These are phyloP conservation scores for Globisporangium cystogenes DNA, from an alignment of 352 stramenopile genomes.

Conservation along the genomic window DNA sequence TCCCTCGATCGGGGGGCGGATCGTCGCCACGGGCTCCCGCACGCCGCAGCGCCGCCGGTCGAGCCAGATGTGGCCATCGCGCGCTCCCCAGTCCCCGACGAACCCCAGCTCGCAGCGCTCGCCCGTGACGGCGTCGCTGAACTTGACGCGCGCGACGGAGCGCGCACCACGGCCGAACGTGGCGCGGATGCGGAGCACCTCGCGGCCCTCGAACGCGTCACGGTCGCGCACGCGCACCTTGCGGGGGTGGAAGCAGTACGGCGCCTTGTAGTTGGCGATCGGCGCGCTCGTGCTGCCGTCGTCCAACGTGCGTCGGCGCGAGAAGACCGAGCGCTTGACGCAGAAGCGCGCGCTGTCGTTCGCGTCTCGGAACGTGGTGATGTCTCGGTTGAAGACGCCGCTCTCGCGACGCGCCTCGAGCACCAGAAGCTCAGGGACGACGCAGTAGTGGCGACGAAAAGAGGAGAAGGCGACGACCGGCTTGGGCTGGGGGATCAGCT, in stretches of 20 bases:
- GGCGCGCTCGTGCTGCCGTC: not conserved
- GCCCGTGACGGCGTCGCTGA: not conserved
- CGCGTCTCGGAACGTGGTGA: not conserved
- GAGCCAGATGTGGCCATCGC: constrained; percentile 18
- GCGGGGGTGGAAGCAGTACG: not conserved
- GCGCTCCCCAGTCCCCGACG: constrained; percentile 18
- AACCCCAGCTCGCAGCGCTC: constrained; percentile 8
- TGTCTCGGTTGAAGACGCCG: not conserved
- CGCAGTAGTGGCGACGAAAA: constrained; percentile 54
- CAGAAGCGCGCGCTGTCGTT: too few relatives aligned
- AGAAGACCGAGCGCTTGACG: not conserved
- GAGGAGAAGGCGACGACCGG: constrained; percentile 19
- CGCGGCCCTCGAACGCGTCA: not conserved
- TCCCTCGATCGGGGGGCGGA: not conserved
- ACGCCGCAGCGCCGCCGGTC: constrained; percentile 21
- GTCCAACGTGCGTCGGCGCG: not conserved
- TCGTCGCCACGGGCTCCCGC: constrained; percentile 10
- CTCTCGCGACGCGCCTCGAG: not conserved
- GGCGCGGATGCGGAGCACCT: not conserved
- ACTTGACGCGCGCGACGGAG: not conserved
- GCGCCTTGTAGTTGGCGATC: not conserved
- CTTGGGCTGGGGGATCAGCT: not conserved
- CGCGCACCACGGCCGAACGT: not conserved
- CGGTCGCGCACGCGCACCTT: not conserved
- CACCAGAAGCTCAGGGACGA: constrained; percentile 11